Conservation (phyloP, 176 grass and related monocot genomes). For the Oryza australiensis region DNA sequence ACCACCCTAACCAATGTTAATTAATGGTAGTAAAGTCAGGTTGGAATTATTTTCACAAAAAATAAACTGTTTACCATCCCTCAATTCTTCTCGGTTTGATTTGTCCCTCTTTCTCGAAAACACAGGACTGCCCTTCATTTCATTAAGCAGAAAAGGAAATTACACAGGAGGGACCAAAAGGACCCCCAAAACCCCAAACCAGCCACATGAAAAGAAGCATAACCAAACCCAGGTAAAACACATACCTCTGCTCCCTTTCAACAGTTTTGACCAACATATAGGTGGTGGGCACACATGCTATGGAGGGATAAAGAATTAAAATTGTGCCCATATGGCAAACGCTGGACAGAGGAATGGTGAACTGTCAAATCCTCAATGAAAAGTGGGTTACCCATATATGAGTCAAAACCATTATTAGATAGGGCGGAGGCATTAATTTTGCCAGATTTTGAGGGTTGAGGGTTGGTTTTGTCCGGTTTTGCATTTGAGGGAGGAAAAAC, state of each 20-base stretch:
- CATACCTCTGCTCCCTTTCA: neutral
- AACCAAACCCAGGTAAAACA: neutral
- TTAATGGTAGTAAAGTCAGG: neutral
- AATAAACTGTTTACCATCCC: too few species aligned
- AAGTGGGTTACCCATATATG: too few species aligned
- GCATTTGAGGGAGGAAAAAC: too few species aligned
- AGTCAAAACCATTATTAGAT: neutral
- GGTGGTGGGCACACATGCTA: neutral
- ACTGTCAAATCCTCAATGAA: neutral
- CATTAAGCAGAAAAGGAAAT: too few species aligned
- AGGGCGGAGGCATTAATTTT: neutral
- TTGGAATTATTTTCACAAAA: neutral
- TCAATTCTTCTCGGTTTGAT: neutral
- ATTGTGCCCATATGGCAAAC: neutral
- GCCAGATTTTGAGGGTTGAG: too few species aligned
- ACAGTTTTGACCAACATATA: neutral
- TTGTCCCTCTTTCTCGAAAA: neutral
- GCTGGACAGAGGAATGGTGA: neutral
- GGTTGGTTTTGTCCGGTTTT: too few species aligned
- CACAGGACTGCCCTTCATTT: too few species aligned
- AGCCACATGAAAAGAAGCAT: too few species aligned
- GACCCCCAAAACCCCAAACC: too few species aligned
- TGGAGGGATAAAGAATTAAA: neutral
- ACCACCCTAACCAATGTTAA: neutral
- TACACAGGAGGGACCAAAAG: too few species aligned